Conservation (phyloP, 345 rosid species). For the Salix arbutifolia region DNA sequence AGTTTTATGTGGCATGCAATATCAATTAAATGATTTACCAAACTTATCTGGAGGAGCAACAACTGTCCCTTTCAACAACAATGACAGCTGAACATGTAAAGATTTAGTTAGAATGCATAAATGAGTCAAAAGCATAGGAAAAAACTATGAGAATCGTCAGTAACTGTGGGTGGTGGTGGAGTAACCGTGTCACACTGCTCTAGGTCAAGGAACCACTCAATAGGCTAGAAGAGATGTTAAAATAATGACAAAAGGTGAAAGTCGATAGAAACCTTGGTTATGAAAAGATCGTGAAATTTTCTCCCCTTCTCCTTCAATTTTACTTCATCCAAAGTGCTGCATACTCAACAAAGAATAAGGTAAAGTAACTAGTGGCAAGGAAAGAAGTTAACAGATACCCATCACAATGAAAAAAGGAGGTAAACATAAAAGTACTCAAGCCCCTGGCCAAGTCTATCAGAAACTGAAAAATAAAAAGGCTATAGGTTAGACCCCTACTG, state of each 20-base stretch:
- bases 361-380: slow-evolving; percentile 5
- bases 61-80: slow-evolving; percentile 87
- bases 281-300: slow-evolving; percentile 80
- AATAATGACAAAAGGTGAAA: neutral
- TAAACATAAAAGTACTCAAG: neutral
- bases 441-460: neutral
- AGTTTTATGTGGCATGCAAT: neutral
- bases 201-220: too few species aligned
- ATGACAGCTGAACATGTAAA: slow-evolving; percentile 53
- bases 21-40: slow-evolving; percentile 45
- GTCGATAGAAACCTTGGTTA: slow-evolving; percentile 59
- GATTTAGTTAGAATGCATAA: slow-evolving; percentile 25
- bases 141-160: neutral
- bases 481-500: neutral
- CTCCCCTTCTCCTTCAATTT: slow-evolving; percentile 89
- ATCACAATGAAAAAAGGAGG: neutral
- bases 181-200: too few species aligned
- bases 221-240: too few species aligned
- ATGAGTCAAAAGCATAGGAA: neutral
- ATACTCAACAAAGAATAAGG: slow-evolving; percentile 15
- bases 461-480: neutral
- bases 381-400: slow-evolving; percentile 1
- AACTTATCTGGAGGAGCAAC: slow-evolving; percentile 98
- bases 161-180: too few species aligned
- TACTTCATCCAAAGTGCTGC: slow-evolving; percentile 83